Evolutionary conservation across 352 stramenopile species (phyloP).

Genomic region (Globisporangium spiculum): DNA sequence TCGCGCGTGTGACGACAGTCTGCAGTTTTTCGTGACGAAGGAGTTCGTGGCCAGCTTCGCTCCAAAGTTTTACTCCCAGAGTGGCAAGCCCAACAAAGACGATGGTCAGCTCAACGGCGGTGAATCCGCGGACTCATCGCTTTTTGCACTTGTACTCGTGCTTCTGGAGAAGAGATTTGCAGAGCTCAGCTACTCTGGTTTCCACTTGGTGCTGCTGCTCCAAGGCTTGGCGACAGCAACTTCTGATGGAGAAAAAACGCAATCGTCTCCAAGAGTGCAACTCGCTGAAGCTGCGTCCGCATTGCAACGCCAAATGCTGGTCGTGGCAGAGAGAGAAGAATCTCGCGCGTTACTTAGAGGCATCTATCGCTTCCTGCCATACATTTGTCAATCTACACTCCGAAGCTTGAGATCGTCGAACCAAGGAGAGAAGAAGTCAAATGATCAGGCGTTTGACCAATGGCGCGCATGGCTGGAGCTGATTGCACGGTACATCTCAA

Average conservation of each 20-base stretch:
- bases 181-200: constrained; percentile 39
- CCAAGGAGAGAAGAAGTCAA: constrained; percentile 13
- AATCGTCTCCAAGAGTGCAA: background rate
- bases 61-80: constrained; percentile 17
- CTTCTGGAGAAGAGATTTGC: constrained; percentile 31
- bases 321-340: constrained; percentile 29
- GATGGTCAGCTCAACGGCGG: background rate
- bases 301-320: constrained; percentile 43
- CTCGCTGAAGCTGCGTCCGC: constrained; percentile 23
- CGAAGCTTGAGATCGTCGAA: constrained; percentile 26
- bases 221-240: constrained; percentile 24
- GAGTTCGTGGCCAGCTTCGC: constrained; percentile 37
- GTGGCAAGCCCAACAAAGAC: background rate
- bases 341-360: constrained; percentile 30
- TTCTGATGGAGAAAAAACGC: background rate
- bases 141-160: constrained; percentile 21
- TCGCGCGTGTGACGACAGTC: constrained; percentile 44
- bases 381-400: constrained; percentile 49
- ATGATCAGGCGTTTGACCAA: constrained; percentile 19
- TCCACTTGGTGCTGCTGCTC: constrained; percentile 47
- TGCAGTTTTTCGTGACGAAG: constrained; percentile 62
- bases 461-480: constrained; percentile 58
- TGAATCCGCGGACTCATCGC: background rate
- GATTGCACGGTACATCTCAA: constrained; percentile 40
- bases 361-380: constrained; percentile 54